Evolutionary conservation across 176 grass and related monocot genomes (phyloP), one percentile per base, ranked within the genome.

Genomic region (Carex myosuroides): DNA sequence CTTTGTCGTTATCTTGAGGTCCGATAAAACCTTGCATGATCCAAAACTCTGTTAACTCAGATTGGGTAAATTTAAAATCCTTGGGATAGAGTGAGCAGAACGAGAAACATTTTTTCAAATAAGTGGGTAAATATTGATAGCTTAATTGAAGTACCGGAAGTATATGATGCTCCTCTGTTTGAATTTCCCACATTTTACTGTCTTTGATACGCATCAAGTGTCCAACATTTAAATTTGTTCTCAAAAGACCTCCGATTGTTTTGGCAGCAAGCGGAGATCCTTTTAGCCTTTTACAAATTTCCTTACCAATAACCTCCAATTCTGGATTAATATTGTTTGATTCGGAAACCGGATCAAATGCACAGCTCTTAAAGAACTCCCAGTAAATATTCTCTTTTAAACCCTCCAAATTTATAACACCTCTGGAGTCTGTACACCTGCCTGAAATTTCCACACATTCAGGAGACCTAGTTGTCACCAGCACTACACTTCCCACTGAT

Each of bases 21-120:
- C 14, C 17, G 64, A 61, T 21, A 2, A 24, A n/a, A 29, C 62
- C 82, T 24, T 73, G 64, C 76, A 56, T 52, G 20, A 68, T 74
- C 61, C 73, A 64, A 60, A 81, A 22, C 17, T 57, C 22, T 21
- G 67, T 12, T 0, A 84, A 64, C 12, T 29, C 8, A n/a, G 8
- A 24, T 46, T 52, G 26, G 3, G 1, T 6, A 13, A 79, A 85
- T 1, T 1, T 1, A 29, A 79, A 2, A 74, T 30, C 83, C 81
- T 88, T 92, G 0, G 85, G 91, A 20, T 79, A 89, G 3, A 90
- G 8, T 16, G 88, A 62, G 79, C 85, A 92, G n/a, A 88, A 80
- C 17, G 85, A 61, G 63, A 92, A 86, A 29, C 82, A 87, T 22
- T 71, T 84, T n/a, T 88, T 89, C 62, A 90, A 60, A 68, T 87